These are phyloP conservation scores for Asterionellopsis glacialis DNA, from an alignment of 108 stramenopile species.

Conservation along the genomic window DNA sequence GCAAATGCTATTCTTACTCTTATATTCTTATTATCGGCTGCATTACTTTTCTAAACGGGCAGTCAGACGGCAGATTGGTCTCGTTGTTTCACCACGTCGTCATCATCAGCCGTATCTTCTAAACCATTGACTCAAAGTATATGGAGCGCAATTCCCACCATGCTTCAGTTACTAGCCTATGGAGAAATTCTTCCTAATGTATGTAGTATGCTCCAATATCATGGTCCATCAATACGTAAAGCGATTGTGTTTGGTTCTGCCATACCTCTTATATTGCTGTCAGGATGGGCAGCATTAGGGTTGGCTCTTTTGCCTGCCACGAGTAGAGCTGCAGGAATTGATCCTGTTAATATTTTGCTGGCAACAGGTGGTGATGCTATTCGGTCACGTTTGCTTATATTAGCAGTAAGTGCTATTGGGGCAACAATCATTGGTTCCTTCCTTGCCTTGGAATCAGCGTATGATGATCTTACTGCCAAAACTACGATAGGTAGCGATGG, in stretches of 20 bases:
- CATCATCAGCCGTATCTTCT: neutral
- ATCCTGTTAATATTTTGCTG: neutral
- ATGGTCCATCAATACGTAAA: slow-evolving; percentile 3
- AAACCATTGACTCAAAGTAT: neutral
- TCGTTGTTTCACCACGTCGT: neutral
- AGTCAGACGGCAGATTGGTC: slow-evolving; percentile 5
- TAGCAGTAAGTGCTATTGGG: slow-evolving; percentile 13
- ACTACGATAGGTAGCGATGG: neutral
- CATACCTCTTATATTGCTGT: slow-evolving; percentile 7
- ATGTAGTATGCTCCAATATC: slow-evolving; percentile 6
- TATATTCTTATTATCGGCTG: neutral
- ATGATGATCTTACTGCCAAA: slow-evolving; percentile 4
- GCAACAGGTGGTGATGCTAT: too few relatives aligned
- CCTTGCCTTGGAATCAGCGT: slow-evolving; percentile 14
- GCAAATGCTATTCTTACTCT: too few relatives aligned
- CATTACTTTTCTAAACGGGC: slow-evolving; percentile 7
- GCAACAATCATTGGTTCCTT: slow-evolving; percentile 16
- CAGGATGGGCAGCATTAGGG: slow-evolving; percentile 13
- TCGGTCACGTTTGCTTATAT: neutral
- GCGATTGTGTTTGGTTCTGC: slow-evolving; percentile 14
- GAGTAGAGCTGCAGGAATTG: neutral
- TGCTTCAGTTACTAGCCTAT: slow-evolving; percentile 14
- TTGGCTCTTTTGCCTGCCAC: neutral
- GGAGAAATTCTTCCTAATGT: slow-evolving; percentile 18
- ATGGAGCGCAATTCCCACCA: slow-evolving; percentile 1